These are phyloP conservation scores for Mallotus nudiflorus DNA, from an alignment of 345 rosid genomes.

Conservation along the genomic window DNA sequence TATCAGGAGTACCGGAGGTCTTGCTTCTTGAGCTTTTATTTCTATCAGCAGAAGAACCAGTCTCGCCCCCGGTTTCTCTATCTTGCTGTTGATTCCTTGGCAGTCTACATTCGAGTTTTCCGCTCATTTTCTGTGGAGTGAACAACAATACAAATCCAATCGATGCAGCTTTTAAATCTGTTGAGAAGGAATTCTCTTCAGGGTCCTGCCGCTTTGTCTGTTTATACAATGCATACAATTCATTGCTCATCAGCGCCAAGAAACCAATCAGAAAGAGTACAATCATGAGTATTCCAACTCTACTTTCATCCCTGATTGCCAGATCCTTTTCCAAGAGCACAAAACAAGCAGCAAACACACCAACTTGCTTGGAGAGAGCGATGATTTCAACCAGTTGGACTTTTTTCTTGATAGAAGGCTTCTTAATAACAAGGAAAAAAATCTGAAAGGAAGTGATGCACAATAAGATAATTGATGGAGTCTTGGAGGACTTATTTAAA, in stretches of 20 bases:
- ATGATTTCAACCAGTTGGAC: constrained; percentile 87
- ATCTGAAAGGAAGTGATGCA: constrained; percentile 81
- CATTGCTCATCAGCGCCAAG: constrained; percentile 50
- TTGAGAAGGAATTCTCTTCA: constrained; percentile 42
- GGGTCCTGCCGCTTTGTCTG: constrained; percentile 65
- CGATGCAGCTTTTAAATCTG: constrained; percentile 60
- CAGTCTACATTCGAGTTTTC: constrained; percentile 45
- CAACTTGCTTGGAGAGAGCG: constrained; percentile 59
- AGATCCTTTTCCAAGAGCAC: constrained; percentile 45
- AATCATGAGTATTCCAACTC: constrained; percentile 66
- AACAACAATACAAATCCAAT: constrained; percentile 57
- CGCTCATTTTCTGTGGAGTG: constrained; percentile 49
- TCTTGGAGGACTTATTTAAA: constrained; percentile 45
- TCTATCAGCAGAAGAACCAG: constrained; percentile 41
- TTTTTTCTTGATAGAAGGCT: constrained; percentile 89
- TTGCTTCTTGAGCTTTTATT: constrained; percentile 49
- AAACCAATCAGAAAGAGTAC: constrained; percentile 68
- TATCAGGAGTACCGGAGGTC: constrained; percentile 59
- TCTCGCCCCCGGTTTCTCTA: constrained; percentile 37
- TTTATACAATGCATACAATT: constrained; percentile 70
- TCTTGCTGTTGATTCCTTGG: constrained; percentile 29
- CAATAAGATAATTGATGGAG: constrained; percentile 52
- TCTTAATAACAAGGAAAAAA: constrained; percentile 78
- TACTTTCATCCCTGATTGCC: constrained; percentile 38
- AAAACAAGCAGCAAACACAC: constrained; percentile 52